Evolutionary conservation across 306 rosid genomes (phyloP), one percentile per base, ranked within the genome.

Genomic region (Quercus berberidifolia): DNA sequence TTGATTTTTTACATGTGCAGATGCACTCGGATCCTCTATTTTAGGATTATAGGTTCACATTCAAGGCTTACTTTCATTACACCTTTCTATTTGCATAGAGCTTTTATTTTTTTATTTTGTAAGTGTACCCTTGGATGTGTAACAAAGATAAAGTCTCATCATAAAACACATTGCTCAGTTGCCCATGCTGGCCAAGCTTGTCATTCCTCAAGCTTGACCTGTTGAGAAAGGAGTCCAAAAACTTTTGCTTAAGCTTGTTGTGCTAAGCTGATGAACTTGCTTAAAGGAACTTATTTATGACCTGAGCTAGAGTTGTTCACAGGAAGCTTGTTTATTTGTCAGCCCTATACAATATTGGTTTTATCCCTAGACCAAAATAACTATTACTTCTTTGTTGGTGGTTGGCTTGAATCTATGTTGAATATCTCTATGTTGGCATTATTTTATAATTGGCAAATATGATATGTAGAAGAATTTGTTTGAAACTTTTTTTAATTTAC

Each of bases 121-220:
- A 21, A 23, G 28, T 9, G 21, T 20, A 59, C 65, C 65, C 65
- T 59, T 21, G 65, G 26, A 28, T 59, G 26, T 59, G 31, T 59
- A 9, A 59, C 13, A 59, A 59, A 21, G 31, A 59, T 59, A 14
- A 59, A 59, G 13, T 23, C 3, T 59, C 23, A 59, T 59, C 5
- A 3, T 9, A 59, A 13, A 12, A 11, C 23, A 59, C 30, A 59
- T 59, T 59, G 13, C 17, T 59, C 5, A 23, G 54, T 49, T 49
- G 54, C 54, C 17, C 17, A 49, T 49, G 14, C 54, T 49, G 54
- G 54, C 17, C 57, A 20, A 68, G 78, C 67, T 81, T 73, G 62
- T 79, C 68, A 8, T 77, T 74, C 14, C 73, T 75, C 6, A 74
- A 55, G 56, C 58, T 84, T 77, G 78, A 33, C 68, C 18, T 62